Base-by-base conservation (phyloP, 2,329 filamentous ascomycete genomes). In the Pseudogymnoascus destructans region DNA sequence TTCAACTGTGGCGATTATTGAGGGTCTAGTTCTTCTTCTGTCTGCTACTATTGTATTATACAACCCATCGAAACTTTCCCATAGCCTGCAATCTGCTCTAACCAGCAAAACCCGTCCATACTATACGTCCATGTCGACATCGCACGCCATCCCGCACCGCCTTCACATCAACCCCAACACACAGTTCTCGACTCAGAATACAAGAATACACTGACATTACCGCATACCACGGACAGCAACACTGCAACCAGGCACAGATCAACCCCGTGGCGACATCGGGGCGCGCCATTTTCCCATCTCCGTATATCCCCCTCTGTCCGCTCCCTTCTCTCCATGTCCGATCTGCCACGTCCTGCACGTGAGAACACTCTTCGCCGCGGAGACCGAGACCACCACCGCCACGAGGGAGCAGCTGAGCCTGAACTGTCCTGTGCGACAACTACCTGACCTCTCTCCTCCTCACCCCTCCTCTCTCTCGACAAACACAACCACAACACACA, bases 71-170 rank as follows among this genome's bases (percentile, higher is more conserved):
- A 19, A 38, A 19, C 35, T 38, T 38, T 38, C 35, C 35, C 35
- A 38, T 38, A 38, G 35, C 35, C 35, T 38, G 35, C 15, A 38
- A 19, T 13, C 33, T 35, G 33, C 33, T n/a, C 9, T 11, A 35
- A 35, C 13, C 32, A 11, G 13, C 32, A n/a, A n/a, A n/a, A 35
- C 23, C 23, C 23, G 23, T 25, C 23, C 23, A 25, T n/a, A n/a
- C 32, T 35, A 35, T 40, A 21, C 36, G 36, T 40, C 10, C 36
- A 40, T 54, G 46, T 54, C 46, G 46, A 54, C 46, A 54, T 54
- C 46, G 46, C 46, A 54, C 46, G 46, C 46, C 46, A 54, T 54
- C 46, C 23, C 23, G 23, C 19, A 19, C 23, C 27, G 23, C 23
- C 46, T 23, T 54, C 46, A 32, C 46, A 25, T 25, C 46, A 54